phyloP scores from a whole-genome alignment of 768 basidiomycete genomes.

The Tylopilus subfusipes region DNA sequence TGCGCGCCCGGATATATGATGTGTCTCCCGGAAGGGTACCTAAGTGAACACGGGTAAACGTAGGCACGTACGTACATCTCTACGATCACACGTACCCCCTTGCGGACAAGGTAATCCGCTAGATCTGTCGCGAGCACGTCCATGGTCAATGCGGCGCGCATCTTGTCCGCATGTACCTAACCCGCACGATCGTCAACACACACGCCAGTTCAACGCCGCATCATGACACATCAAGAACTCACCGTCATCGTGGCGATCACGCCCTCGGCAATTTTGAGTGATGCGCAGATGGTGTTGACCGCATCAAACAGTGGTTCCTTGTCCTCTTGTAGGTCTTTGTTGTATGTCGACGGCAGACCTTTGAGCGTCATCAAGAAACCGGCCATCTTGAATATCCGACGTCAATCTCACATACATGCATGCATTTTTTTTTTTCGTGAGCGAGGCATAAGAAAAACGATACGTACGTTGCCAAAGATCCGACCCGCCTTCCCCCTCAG shows the following conservation, averaged over 20 bases:
- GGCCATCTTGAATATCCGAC: conserved; percentile 60
- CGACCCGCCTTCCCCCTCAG: conserved; percentile 94
- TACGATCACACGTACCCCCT: conserved; percentile 66
- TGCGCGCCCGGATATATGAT: conserved; percentile 95
- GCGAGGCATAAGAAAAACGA: not conserved
- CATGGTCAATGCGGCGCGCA: conserved; percentile 89
- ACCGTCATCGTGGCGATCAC: conserved; percentile 90
- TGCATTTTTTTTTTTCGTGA: too few species aligned
- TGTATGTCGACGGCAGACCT: conserved; percentile 97
- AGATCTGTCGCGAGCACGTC: conserved; percentile 99
- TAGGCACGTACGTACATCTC: too few species aligned
- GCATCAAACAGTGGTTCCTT: conserved; percentile 97
- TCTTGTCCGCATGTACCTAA: conserved; percentile 86
- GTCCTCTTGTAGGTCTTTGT: conserved; percentile 98
- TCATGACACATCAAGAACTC: conserved; percentile 20
- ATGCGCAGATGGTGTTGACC: conserved; percentile 85
- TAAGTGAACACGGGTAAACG: conserved; percentile 27
- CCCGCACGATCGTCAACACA: conserved; percentile 20
- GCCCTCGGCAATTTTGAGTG: conserved; percentile 89
- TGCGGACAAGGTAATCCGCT: conserved; percentile 97
- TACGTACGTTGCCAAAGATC: conserved; percentile 81
- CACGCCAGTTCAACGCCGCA: not conserved
- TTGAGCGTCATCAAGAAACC: conserved; percentile 98
- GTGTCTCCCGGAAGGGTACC: conserved; percentile 98
- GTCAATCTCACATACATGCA: not conserved